Conservation (phyloP, 2,329 filamentous ascomycete genomes). For the Capronia coronata region DNA sequence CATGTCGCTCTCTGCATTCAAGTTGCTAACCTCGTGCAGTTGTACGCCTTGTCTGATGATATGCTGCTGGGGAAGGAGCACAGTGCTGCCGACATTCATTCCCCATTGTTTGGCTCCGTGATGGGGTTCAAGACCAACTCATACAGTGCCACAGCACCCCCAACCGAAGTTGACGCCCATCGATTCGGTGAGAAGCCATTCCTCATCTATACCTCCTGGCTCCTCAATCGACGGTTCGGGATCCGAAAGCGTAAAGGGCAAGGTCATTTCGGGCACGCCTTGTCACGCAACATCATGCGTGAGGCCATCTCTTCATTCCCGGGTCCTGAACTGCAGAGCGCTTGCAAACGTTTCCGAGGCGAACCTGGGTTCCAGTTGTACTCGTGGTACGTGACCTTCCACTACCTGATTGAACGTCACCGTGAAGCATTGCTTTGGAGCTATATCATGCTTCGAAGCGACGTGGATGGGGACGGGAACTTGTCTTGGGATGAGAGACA, state of each 20-base stretch:
- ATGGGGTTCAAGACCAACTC: constrained; percentile 24
- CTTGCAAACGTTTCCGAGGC: constrained; percentile 23
- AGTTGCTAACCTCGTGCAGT: constrained; percentile 8
- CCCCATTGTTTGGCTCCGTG: constrained; percentile 19
- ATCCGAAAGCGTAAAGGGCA: constrained; percentile 22
- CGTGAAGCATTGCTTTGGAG: constrained; percentile 22
- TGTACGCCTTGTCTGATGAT: constrained; percentile 23
- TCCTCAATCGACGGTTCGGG: constrained; percentile 21
- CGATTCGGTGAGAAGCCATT: constrained; percentile 23
- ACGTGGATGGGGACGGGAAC: constrained; percentile 18
- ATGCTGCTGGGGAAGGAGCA: constrained; percentile 21
- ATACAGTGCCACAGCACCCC: constrained; percentile 18
- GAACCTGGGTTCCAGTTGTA: constrained; percentile 22
- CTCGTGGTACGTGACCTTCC: constrained; percentile 22
- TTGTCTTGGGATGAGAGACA: constrained; percentile 20
- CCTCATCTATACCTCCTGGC: constrained; percentile 23
- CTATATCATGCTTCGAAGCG: constrained; percentile 22
- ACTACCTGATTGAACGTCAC: constrained; percentile 22
- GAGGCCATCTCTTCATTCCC: constrained; percentile 23
- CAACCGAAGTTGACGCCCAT: constrained; percentile 17
- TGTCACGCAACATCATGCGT: constrained; percentile 21
- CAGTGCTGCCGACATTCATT: constrained; percentile 18
- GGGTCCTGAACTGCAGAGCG: constrained; percentile 17
- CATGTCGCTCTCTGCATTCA: background rate
- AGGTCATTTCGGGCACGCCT: constrained; percentile 20